These are phyloP conservation scores for Cicer cuneatum DNA, from an alignment of 306 rosid genomes.

Conservation along the genomic window DNA sequence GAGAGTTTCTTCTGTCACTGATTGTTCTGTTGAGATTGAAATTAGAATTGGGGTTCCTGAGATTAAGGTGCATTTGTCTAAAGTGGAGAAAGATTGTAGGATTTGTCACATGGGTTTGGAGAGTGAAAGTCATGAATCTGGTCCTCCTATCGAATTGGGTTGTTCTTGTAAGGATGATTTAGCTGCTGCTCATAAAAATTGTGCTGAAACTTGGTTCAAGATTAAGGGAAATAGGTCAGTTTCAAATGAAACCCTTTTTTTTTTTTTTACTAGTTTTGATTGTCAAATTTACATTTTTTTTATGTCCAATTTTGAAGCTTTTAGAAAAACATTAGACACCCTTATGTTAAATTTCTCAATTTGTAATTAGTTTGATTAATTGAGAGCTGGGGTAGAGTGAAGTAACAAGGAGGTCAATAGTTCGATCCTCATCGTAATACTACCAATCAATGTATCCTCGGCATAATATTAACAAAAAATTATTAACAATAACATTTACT, in stretches of 20 bases:
- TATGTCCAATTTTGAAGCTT: background rate
- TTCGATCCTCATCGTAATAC: no score
- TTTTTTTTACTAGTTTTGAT: conserved; percentile 28
- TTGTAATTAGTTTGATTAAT: background rate
- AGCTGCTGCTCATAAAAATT: conserved; percentile 87
- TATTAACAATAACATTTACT: no score
- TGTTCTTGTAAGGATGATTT: conserved; percentile 94
- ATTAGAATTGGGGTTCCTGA: conserved; percentile 68
- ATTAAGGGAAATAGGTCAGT: conserved; percentile 91
- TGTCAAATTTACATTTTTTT: conserved; percentile 12
- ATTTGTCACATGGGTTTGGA: conserved; percentile 99
- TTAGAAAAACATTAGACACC: conserved; percentile 10
- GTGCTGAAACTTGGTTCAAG: conserved; percentile 99
- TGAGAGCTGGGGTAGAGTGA: background rate
- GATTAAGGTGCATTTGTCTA: conserved; percentile 78
- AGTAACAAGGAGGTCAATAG: no score
- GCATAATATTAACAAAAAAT: no score
- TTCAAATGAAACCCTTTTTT: conserved; percentile 34
- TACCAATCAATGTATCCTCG: no score
- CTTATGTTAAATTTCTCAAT: conserved; percentile 31
- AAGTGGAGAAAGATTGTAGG: conserved; percentile 86
- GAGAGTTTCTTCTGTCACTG: conserved; percentile 76
- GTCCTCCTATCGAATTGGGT: conserved; percentile 85
- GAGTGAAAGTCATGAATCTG: conserved; percentile 87
- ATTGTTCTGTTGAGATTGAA: conserved; percentile 69